Conservation (phyloP, 139 green algal species). For the Mychonastes homosphaera region DNA sequence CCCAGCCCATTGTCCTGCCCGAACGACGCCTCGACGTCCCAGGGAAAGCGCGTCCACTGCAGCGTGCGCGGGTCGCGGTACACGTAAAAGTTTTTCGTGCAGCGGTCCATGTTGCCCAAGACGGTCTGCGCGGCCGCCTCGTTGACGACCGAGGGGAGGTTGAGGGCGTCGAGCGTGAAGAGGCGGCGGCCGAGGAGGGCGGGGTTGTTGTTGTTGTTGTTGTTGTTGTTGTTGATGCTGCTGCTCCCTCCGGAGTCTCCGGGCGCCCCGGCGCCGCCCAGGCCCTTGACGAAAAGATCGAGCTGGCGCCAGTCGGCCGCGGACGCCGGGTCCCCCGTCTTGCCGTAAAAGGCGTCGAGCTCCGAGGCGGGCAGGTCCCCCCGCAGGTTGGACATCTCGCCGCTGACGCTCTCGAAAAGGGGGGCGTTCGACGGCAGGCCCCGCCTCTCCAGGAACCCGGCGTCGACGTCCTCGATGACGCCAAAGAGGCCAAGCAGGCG, state of each 20-base stretch:
- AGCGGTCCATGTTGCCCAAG: slow-evolving; percentile 77
- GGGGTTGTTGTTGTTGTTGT: not conserved
- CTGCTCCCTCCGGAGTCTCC: not conserved
- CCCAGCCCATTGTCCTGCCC: slow-evolving; percentile 52
- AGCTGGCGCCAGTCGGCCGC: slow-evolving; percentile 37
- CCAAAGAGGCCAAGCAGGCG: slow-evolving; percentile 62
- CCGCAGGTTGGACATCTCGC: slow-evolving; percentile 48
- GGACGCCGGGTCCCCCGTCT: not conserved
- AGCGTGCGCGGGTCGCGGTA: slow-evolving; percentile 44
- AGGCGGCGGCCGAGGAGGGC: slow-evolving; percentile 14
- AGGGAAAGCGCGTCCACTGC: slow-evolving; percentile 66
- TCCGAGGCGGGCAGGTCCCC: slow-evolving; percentile 31
- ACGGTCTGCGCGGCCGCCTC: slow-evolving; percentile 41
- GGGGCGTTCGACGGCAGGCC: slow-evolving; percentile 25
- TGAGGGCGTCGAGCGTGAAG: slow-evolving; percentile 59
- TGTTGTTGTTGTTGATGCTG: not conserved
- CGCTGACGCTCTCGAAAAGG: slow-evolving; percentile 52
- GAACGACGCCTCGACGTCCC: slow-evolving; percentile 62
- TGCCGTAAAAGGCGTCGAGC: slow-evolving; percentile 28
- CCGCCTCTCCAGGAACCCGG: slow-evolving; percentile 37
- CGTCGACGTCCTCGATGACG: slow-evolving; percentile 49
- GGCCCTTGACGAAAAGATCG: slow-evolving; percentile 32
- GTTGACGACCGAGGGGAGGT: slow-evolving; percentile 48
- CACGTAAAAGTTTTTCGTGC: slow-evolving; percentile 87
- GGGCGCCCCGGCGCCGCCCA: slow-evolving; percentile 42